Conservation (phyloP, 345 rosid species). For the Heritiera littoralis region DNA sequence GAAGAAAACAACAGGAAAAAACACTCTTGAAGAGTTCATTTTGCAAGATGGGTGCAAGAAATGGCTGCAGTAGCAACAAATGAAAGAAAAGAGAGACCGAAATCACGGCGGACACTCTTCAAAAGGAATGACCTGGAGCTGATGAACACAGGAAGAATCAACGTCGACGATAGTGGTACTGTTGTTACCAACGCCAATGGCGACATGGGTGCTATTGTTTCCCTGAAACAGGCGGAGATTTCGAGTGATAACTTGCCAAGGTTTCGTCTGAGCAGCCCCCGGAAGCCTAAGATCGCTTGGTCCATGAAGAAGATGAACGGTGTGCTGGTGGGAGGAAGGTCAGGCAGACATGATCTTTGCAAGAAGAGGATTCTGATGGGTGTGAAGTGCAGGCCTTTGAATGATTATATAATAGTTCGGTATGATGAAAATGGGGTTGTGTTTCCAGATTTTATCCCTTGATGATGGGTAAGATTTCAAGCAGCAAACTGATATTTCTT, state of each 20-base stretch:
- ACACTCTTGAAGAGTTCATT: too few species aligned
- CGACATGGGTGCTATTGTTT: neutral
- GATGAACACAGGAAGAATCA: neutral
- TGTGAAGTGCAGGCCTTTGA: slow-evolving; percentile 42
- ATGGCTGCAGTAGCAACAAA: neutral
- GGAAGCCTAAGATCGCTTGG: slow-evolving; percentile 32
- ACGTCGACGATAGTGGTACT: neutral
- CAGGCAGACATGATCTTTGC: slow-evolving; percentile 33
- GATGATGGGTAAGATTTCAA: neutral
- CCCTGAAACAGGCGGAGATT: neutral
- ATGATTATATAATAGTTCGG: slow-evolving; percentile 18
- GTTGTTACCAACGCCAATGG: neutral
- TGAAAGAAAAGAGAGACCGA: neutral
- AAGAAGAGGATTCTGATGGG: slow-evolving; percentile 56
- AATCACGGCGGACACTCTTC: neutral
- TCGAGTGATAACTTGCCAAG: neutral
- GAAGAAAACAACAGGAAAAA: neutral
- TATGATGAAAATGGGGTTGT: slow-evolving; percentile 39
- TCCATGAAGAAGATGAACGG: slow-evolving; percentile 15
- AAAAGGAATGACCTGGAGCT: neutral
- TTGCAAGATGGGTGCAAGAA: neutral
- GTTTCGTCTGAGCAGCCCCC: neutral
- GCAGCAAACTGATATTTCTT: neutral
- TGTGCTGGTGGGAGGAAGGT: neutral
- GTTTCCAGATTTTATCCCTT: slow-evolving; percentile 33